Base-by-base conservation (phyloP, 116 monocot genomes). In the Zostera marina region DNA sequence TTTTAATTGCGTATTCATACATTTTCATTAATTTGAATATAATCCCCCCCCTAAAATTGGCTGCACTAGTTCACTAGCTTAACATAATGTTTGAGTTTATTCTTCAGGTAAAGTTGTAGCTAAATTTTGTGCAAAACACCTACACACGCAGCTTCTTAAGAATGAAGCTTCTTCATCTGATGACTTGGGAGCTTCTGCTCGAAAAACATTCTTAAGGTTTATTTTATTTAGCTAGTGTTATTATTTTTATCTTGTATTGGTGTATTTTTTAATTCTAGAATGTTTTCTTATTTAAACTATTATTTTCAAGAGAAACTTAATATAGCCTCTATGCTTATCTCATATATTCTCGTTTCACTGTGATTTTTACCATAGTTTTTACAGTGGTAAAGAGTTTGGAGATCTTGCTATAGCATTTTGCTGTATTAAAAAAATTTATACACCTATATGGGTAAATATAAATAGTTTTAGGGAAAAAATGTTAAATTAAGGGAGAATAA, bases 61-160 rank as follows among this genome's bases (percentile, higher is more conserved):
- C 2, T 5, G 15, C 20, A 17, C 20, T 3, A 20, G 49, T 2
- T 20, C 25, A 26, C 3, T 8, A 61, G 12, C 17, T 13, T 45
- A 58, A 44, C 43, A 44, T 60, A 22, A 16, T 52, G 46, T 17
- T 66, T 47, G 58, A 40, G 5, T 56, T 53, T 8, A 22, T 52
- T 38, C 60, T 68, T 66, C 76, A 96, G 96, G 96, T 62, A 85
- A 82, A 73, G 96, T 81, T 19, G 96, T 96, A 57, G 63, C 96
- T 11, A 89, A 89, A 66, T 96, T 96, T 60, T 96, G 96, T 80
- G 96, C 96, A 25, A 96, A 96, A 65, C 77, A 68, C 62, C 59
- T 96, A 54, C 96, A 96, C 61, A 49, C 61, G 19, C 82, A 96
- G 56, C 78, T 96, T 41, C 68, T 96, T 38, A 89, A 80, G 65